These are phyloP conservation scores for Aegilops longissima DNA, from an alignment of 176 grass and related monocot genomes.

Conservation along the genomic window DNA sequence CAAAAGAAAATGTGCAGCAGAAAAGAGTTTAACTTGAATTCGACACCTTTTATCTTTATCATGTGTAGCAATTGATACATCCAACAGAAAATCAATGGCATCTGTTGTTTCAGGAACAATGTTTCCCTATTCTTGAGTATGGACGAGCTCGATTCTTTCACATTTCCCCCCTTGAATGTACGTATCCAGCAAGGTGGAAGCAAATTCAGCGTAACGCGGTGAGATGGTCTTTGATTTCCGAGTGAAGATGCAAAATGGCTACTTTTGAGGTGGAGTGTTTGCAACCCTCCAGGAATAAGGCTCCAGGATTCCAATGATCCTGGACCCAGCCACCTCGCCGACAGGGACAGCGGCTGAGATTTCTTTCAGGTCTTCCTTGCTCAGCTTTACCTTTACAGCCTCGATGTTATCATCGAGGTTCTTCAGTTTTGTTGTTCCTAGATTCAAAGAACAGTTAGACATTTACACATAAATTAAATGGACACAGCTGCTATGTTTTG, in stretches of 20 bases:
- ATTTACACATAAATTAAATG: slow-evolving; percentile 20
- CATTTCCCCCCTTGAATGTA: too few relatives aligned
- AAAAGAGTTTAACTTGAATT: not conserved
- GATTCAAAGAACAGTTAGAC: slow-evolving; percentile 28
- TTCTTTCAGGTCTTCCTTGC: slow-evolving; percentile 55
- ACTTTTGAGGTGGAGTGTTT: slow-evolving; percentile 59
- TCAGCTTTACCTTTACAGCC: slow-evolving; percentile 68
- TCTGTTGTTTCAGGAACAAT: too few relatives aligned
- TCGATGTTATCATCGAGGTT: slow-evolving; percentile 70
- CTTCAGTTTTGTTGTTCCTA: slow-evolving; percentile 77
- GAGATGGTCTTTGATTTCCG: not conserved
- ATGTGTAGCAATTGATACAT: not conserved
- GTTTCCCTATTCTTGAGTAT: too few relatives aligned
- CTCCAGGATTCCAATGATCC: slow-evolving; percentile 53
- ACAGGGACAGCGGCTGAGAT: slow-evolving; percentile 53
- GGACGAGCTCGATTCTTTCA: too few relatives aligned
- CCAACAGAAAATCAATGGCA: not conserved
- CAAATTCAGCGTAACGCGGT: not conserved
- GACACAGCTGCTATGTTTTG: not conserved
- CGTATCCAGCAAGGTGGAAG: not conserved
- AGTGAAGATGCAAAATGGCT: slow-evolving; percentile 2
- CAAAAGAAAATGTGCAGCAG: not conserved
- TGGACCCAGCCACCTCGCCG: slow-evolving; percentile 54
- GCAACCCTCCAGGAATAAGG: slow-evolving; percentile 66
- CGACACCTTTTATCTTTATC: not conserved